A percentile compares a stretch with the other conserved stretches of the same genome.
Conservation (phyloP, 768 basidiomycete species). For the Lentinula sp. region DNA sequence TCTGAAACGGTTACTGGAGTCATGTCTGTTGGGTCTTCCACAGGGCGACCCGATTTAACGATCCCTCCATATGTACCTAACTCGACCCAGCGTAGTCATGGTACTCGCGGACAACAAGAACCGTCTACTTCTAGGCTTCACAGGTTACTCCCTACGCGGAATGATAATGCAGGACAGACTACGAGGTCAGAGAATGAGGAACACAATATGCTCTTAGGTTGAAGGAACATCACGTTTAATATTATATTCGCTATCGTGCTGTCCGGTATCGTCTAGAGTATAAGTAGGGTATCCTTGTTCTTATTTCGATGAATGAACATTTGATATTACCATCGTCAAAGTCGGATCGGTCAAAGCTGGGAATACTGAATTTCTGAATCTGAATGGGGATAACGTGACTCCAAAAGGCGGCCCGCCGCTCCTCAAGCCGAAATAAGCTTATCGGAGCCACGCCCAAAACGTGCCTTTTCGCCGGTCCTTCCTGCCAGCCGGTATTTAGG, state of each 20-base stretch:
- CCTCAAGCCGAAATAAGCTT: too few relatives aligned
- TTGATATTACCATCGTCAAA: not conserved
- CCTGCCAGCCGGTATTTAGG: not conserved
- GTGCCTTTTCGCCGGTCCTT: not conserved
- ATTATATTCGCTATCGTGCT: not conserved
- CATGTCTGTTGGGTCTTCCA: not conserved
- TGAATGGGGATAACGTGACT: not conserved
- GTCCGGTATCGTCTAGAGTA: not conserved
- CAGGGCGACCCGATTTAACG: not conserved
- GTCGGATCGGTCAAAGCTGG: not conserved
- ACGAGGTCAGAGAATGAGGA: conserved; percentile 1
- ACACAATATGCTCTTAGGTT: conserved; percentile 4
- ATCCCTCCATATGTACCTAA: conserved; percentile 6
- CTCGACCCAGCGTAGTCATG: conserved; percentile 1
- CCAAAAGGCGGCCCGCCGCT: too few relatives aligned
- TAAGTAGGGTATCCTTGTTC: not conserved
- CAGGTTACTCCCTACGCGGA: conserved; percentile 2
- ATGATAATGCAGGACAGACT: conserved; percentile 5
- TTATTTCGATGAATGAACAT: not conserved
- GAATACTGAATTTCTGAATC: not conserved
- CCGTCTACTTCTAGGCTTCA: conserved; percentile 1
- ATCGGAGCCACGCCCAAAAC: too few relatives aligned
- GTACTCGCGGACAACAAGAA: not conserved
- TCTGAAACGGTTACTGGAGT: conserved; percentile 4
- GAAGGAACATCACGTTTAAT: not conserved